Conservation (phyloP, 257 asterid genomes). For the Scutellaria minor region DNA sequence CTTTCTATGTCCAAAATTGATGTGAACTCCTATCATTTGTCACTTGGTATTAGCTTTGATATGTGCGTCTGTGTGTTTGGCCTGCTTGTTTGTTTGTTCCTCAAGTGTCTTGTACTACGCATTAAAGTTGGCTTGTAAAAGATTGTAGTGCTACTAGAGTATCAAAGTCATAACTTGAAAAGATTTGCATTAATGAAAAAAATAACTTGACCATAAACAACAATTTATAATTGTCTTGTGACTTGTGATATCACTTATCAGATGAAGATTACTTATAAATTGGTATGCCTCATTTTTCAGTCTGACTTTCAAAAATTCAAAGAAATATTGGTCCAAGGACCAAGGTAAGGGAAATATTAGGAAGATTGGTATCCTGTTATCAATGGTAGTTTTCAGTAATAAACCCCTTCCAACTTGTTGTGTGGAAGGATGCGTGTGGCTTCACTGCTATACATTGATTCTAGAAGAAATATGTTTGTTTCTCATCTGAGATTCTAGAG, state of each 20-base stretch:
- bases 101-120: background rate
- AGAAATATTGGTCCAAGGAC: background rate
- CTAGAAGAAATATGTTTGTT: no score
- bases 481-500: no score
- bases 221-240: background rate
- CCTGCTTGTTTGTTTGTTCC: conserved; percentile 14
- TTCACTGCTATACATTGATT: no score
- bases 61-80: background rate
- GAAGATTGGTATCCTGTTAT: background rate
- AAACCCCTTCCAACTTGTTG: conserved; percentile 8
- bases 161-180: background rate
- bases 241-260: background rate
- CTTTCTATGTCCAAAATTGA: conserved; percentile 9
- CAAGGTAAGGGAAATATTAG: background rate
- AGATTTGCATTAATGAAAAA: conserved; percentile 14
- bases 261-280: background rate
- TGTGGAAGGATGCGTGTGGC: background rate
- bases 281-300: background rate
- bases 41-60: background rate
- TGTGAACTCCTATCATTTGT: background rate
- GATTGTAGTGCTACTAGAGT: conserved; percentile 6
- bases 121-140: conserved; percentile 15
- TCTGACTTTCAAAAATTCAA: background rate
- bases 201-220: background rate
- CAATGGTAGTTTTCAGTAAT: background rate